These are phyloP conservation scores for Kitagawia praeruptora DNA, from an alignment of 129 eudicot species.

Conservation along the genomic window DNA sequence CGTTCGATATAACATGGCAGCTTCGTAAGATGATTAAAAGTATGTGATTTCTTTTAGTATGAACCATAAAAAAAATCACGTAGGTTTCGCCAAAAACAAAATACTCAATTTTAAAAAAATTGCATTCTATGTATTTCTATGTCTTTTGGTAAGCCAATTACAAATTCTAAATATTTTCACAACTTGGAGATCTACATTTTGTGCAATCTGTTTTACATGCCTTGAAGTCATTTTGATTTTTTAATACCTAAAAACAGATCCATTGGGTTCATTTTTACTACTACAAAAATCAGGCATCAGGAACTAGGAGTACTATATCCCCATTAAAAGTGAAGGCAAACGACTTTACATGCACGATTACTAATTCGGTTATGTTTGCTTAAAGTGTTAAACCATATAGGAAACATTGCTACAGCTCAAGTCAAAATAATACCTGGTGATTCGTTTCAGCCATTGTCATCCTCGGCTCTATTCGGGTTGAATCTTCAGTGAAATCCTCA, in stretches of 20 bases:
- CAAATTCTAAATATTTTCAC: background rate
- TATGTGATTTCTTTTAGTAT: background rate
- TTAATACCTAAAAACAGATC: background rate
- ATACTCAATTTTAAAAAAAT: too few relatives aligned
- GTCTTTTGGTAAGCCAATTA: background rate
- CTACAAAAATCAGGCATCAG: background rate
- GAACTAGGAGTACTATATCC: background rate
- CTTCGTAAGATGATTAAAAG: background rate
- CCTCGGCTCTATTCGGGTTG: slow-evolving; percentile 25
- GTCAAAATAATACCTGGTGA: slow-evolving; percentile 24
- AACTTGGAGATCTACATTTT: background rate
- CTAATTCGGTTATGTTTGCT: too few relatives aligned
- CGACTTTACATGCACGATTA: background rate
- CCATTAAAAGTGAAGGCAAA: background rate
- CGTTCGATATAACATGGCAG: background rate
- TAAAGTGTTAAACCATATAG: background rate
- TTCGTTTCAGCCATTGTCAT: slow-evolving; percentile 19
- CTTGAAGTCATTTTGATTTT: background rate
- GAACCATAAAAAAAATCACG: background rate
- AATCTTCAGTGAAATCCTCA: slow-evolving; percentile 26
- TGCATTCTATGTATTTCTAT: background rate
- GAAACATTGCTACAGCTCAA: background rate
- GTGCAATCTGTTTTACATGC: background rate
- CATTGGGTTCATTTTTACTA: background rate
- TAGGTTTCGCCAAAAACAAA: too few relatives aligned